Evolutionary conservation across 176 grass and related monocot species (phyloP).

Genomic region (Tillandsia leiboldiana): DNA sequence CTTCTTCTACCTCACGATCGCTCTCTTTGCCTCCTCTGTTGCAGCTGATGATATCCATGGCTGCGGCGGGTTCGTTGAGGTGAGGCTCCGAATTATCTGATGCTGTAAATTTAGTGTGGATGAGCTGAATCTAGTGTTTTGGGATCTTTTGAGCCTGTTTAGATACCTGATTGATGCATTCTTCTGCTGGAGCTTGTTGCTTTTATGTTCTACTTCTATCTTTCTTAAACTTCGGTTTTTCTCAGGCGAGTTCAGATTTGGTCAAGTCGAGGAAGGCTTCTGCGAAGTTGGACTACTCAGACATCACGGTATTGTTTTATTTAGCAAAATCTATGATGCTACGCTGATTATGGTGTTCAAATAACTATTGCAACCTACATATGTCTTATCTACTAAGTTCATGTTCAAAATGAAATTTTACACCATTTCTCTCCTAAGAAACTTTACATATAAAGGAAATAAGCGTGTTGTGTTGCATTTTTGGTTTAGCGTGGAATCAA

Average conservation of each 20-base stretch:
- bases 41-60: slow-evolving; percentile 76
- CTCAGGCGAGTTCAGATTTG: slow-evolving; percentile 72
- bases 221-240: slow-evolving; percentile 14
- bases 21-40: not conserved
- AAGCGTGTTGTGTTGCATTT: too few relatives aligned
- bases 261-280: slow-evolving; percentile 58
- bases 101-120: not conserved
- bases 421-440: too few relatives aligned
- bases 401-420: too few relatives aligned
- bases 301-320: slow-evolving; percentile 53
- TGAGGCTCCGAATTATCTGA: slow-evolving; percentile 4
- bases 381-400: too few relatives aligned
- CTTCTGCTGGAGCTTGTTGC: not conserved
- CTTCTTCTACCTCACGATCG: slow-evolving; percentile 18
- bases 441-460: too few relatives aligned
- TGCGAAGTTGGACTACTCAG: slow-evolving; percentile 80
- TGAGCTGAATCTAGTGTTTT: not conserved
- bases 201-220: slow-evolving; percentile 23
- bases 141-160: not conserved
- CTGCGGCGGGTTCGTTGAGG: slow-evolving; percentile 90
- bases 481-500: too few relatives aligned
- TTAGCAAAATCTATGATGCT: not conserved
- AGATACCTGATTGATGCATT: not conserved
- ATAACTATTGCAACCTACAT: not conserved
- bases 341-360: not conserved